Base-by-base conservation (phyloP, 2,329 filamentous ascomycete species). In the Aspergillus udagawae region DNA sequence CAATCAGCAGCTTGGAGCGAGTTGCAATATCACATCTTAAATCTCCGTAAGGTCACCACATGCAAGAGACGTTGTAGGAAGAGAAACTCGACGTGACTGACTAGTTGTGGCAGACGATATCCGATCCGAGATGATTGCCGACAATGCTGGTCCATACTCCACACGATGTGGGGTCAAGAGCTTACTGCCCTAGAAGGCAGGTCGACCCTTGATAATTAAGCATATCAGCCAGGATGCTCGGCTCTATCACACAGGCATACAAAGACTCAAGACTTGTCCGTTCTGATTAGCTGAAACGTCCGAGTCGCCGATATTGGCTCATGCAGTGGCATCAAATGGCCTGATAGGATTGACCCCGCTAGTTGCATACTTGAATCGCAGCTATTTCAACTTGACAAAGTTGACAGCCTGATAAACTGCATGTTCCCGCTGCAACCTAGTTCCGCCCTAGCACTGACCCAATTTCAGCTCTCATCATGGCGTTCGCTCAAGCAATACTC, bases 401-500 rank as follows among this genome's bases (percentile, higher is more conserved):
- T 20, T 50, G 41, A 10, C n/a, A 23, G 23, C 44, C 44, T 47
- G 10, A 47, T 47, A 47, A 47, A 47, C 14, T 4, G 10, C 44
- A 5, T 17, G 12, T 23, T 23, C 21, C 44, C 23, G 4, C 21
- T 25, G 42, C 44, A 47, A 14, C 17, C 21, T 47, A 14, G n/a
- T 10, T 25, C 5, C 21, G 23, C 10, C 14, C 17, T 10, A 41
- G 23, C 29, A 21, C 29, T 12, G 27, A 9, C 28, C 32, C n/a
- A 7, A 35, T 51, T 9, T 17, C 28, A 12, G 3, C 27, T 51
- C 21, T 17, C 50, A 64, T 25, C 41, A 70, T 71, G 68, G 48
- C 66, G 8, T 61, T 70, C 14, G 61, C 60, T 3, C 63, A 61
- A 50, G 56, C 56, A 2, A 48, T 66, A 2, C 61, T 70, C 17